Percentiles rank a stretch among this genome's conserved stretches.
Conservation (phyloP, 768 basidiomycete genomes). For the Tricholoma saponaceum region DNA sequence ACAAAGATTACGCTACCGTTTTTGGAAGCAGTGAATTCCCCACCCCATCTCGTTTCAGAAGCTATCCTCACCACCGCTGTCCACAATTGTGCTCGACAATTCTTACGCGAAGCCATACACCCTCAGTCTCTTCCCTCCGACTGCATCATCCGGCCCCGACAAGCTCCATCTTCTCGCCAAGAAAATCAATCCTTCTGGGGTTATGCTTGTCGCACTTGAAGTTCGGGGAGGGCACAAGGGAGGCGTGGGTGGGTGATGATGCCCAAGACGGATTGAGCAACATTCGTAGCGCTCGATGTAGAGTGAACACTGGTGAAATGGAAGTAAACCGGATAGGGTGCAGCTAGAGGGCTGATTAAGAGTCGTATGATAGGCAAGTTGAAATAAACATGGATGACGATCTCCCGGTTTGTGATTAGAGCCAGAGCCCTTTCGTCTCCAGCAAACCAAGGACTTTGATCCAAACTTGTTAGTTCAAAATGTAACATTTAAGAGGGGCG, state of each 20-base stretch:
- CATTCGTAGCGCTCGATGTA: constrained; percentile 42
- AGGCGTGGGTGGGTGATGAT: constrained; percentile 25
- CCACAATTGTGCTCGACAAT: too few species aligned
- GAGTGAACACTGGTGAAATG: constrained; percentile 40
- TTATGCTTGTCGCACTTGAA: constrained; percentile 36
- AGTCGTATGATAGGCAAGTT: constrained; percentile 1
- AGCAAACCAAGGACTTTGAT: too few species aligned
- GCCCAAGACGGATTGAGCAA: constrained; percentile 24
- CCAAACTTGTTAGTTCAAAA: too few species aligned
- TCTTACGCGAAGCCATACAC: too few species aligned
- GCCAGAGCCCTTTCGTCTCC: too few species aligned
- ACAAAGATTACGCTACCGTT: too few species aligned
- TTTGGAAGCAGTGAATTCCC: too few species aligned
- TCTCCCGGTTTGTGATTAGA: constrained; percentile 42
- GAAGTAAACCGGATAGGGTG: constrained; percentile 21
- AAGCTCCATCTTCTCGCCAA: constrained; percentile 55
- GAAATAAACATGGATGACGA: constrained; percentile 32
- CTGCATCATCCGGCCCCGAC: too few species aligned
- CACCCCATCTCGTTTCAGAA: too few species aligned
- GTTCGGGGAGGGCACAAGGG: too few species aligned
- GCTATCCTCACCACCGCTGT: too few species aligned
- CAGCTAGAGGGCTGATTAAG: constrained; percentile 13
- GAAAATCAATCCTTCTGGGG: constrained; percentile 56
- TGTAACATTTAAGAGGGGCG: too few species aligned
- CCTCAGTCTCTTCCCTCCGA: constrained; percentile 39